These are phyloP conservation scores for Cyclostephanos invisitatus DNA, from an alignment of 108 stramenopile species.

Conservation along the genomic window DNA sequence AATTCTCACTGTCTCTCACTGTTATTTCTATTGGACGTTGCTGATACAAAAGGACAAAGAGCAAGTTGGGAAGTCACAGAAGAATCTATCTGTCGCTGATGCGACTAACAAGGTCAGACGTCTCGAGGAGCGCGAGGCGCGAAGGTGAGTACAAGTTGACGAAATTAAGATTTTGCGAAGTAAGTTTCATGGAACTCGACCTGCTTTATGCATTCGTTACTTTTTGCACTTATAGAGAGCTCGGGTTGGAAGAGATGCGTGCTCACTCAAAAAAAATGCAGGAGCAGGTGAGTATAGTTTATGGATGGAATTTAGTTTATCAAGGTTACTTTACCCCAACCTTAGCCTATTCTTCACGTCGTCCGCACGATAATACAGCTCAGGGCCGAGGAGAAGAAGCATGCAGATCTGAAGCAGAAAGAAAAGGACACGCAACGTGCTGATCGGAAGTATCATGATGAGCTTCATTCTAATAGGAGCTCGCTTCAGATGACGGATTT, in stretches of 20 bases:
- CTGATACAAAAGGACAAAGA: slow-evolving; percentile 10
- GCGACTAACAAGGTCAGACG: slow-evolving; percentile 5
- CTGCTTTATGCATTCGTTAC: not conserved
- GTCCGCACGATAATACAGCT: not conserved
- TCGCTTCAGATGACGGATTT: slow-evolving; percentile 2
- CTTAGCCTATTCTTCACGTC: not conserved
- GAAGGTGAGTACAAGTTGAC: slow-evolving; percentile 7
- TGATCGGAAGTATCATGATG: slow-evolving; percentile 3
- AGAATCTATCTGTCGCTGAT: slow-evolving; percentile 9
- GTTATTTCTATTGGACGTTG: too few species aligned
- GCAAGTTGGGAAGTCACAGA: slow-evolving; percentile 1
- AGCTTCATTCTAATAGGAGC: slow-evolving; percentile 10
- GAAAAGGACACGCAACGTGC: slow-evolving; percentile 13
- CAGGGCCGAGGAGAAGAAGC: slow-evolving; percentile 8
- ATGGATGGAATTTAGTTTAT: not conserved
- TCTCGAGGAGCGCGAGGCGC: slow-evolving; percentile 8
- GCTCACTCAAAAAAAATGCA: slow-evolving; percentile 28
- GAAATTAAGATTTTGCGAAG: not conserved
- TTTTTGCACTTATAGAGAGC: slow-evolving; percentile 7
- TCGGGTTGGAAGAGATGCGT: slow-evolving; percentile 23
- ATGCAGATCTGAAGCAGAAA: slow-evolving; percentile 2
- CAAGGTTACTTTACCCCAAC: not conserved
- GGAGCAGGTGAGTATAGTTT: slow-evolving; percentile 19
- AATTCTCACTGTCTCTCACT: not conserved
- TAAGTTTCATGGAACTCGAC: not conserved